Base-by-base conservation (phyloP, 139 green algal species). In the Choricystis sp. region DNA sequence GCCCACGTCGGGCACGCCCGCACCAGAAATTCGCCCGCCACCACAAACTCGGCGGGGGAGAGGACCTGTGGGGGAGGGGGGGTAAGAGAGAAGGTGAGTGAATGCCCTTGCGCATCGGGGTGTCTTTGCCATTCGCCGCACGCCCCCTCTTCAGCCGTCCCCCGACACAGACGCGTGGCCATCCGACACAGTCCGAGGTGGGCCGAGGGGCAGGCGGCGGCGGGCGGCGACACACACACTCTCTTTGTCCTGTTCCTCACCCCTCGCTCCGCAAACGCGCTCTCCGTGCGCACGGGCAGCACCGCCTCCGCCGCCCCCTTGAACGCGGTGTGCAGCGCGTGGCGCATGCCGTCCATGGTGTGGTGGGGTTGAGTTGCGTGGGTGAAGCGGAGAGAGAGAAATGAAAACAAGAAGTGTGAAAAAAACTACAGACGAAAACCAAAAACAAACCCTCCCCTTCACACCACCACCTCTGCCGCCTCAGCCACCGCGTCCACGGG, bases 21-120 rank as follows among this genome's bases (percentile, higher is more conserved):
- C 14, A 94, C 85, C 0, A 95, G 70, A 40, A 84, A 90, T 62
- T 95, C 87, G 16, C 88, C 88, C 19, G 85, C 79, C 22, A 48
- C 48, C 5, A 94, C 75, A 65, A 94, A 95, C 60, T 95, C 85
- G 22, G 89, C 80, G 0, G 88, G 88, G 14, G 88, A 94, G 0
- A 95, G 77, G 1, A 94, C 81, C 86, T 94, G 74, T 49, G 29
- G 27, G 57, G 59, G 9, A 60, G 52, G 48, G 22, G 48, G 2
- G 1, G 24, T 19, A 4, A 40, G 19, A n/a, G 19, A 60, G 19
- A 60, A 22, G 56, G 23, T 26, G 0, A 5, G 56, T n/a, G 26
- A 60, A 60, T n/a, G 1, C 56, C 20, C 26, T 5, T n/a, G n/a
- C n/a, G n/a, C n/a, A n/a, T n/a, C n/a, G n/a, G n/a, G n/a, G n/a